Evolutionary conservation across 768 basidiomycete species (phyloP).

Genomic region (Tylopilus vinaceipallidus): DNA sequence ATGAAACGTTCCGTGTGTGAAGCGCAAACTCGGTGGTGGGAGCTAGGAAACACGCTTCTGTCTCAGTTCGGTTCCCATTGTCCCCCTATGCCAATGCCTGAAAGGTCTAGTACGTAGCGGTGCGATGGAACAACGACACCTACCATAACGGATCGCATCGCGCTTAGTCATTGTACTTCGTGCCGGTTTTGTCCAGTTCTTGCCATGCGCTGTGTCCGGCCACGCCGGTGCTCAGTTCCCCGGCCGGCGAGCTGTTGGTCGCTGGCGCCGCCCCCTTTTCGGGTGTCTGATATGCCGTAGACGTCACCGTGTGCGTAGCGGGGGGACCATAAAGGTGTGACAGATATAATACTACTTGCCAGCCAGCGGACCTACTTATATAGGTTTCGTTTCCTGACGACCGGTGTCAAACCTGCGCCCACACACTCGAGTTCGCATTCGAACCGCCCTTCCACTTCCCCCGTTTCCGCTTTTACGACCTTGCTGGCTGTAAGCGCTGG

Average conservation of each 20-base stretch:
- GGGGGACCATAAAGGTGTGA: constrained; percentile 1
- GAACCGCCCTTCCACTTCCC: not conserved
- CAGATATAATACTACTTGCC: too few relatives aligned
- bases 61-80: not conserved
- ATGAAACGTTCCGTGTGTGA: not conserved
- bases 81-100: too few relatives aligned
- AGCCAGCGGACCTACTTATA: not conserved
- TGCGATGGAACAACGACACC: not conserved
- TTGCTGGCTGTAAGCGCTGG: not conserved
- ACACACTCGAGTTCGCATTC: not conserved
- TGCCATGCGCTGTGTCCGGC: not conserved
- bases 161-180: not conserved
- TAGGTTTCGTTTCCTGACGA: constrained; percentile 2
- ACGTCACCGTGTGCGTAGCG: constrained; percentile 6
- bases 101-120: not conserved
- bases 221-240: not conserved
- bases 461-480: not conserved
- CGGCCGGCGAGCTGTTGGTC: constrained; percentile 3
- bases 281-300: constrained; percentile 13
- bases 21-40: not conserved
- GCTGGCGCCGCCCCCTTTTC: constrained; percentile 12
- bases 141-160: not conserved
- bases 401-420: constrained; percentile 3
- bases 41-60: not conserved
- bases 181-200: constrained; percentile 6